Conservation (phyloP, 2,329 filamentous ascomycete species). For the Penicillium sp. region DNA sequence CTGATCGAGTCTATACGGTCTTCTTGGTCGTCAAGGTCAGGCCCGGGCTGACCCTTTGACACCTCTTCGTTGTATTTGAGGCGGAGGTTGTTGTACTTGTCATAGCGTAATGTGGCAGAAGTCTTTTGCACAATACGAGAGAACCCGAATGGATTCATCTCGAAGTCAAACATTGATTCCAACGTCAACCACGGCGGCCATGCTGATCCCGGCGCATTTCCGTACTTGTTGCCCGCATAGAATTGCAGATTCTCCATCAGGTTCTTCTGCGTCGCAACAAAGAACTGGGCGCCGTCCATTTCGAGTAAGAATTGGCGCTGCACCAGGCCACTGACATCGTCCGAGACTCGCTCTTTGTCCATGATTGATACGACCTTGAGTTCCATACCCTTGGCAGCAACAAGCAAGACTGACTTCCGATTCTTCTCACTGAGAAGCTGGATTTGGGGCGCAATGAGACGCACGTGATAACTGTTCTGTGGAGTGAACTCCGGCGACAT, state of each 20-base stretch:
- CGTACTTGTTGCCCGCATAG: conserved; percentile 92
- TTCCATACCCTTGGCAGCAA: conserved; percentile 96
- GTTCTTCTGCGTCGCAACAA: conserved; percentile 90
- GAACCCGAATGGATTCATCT: conserved; percentile 93
- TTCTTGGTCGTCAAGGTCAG: conserved; percentile 53
- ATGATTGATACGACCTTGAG: conserved; percentile 96
- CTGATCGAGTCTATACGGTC: conserved; percentile 91
- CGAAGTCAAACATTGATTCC: conserved; percentile 97
- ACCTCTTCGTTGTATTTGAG: conserved; percentile 97
- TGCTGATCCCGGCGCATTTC: conserved; percentile 73
- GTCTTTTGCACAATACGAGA: conserved; percentile 95
- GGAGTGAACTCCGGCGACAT: conserved; percentile 84
- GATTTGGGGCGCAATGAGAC: conserved; percentile 94
- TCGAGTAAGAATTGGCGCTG: conserved; percentile 90
- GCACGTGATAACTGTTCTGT: conserved; percentile 90
- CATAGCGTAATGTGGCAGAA: conserved; percentile 87
- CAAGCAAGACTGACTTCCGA: conserved; percentile 90
- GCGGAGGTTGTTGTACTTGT: conserved; percentile 96
- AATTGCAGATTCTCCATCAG: conserved; percentile 84
- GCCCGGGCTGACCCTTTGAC: conserved; percentile 53
- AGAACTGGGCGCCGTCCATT: conserved; percentile 98
- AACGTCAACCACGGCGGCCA: conserved; percentile 99
- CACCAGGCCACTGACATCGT: conserved; percentile 90
- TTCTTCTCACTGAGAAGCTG: conserved; percentile 99
- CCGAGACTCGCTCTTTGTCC: conserved; percentile 88